Conservation (phyloP, 495 filamentous ascomycete genomes). For the Aspergillus ellipticus region DNA sequence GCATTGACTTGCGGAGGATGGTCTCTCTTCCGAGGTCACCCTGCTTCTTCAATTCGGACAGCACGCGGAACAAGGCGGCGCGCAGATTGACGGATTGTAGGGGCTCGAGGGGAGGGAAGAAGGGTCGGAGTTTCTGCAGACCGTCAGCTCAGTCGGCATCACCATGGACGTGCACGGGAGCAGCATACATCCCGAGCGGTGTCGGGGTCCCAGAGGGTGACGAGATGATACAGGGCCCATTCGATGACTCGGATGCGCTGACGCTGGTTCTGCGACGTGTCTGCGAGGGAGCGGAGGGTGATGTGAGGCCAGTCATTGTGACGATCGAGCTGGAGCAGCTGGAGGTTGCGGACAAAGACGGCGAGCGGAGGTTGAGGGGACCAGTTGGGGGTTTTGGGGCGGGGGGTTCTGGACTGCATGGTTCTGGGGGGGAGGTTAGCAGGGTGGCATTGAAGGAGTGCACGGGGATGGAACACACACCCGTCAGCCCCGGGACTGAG, state of each 20-base stretch:
- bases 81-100: conserved; percentile 86
- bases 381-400: conserved; percentile 38
- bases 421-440: conserved; percentile 7
- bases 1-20: conserved; percentile 80
- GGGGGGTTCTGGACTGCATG: conserved; percentile 33
- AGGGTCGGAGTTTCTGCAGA: conserved; percentile 74
- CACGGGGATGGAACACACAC: neutral
- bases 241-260: conserved; percentile 74
- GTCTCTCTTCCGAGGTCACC: conserved; percentile 73
- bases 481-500: neutral
- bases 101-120: conserved; percentile 82
- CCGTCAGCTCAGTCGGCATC: conserved; percentile 2
- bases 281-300: conserved; percentile 57
- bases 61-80: conserved; percentile 71
- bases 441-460: neutral
- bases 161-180: neutral
- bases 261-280: conserved; percentile 70
- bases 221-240: conserved; percentile 81
- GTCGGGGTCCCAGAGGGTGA: conserved; percentile 73
- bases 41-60: conserved; percentile 82
- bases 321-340: conserved; percentile 71
- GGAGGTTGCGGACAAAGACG: conserved; percentile 77
- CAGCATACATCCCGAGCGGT: conserved; percentile 60
- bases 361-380: conserved; percentile 49
- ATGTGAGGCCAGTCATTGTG: conserved; percentile 75